A percentile compares a stretch with the other conserved stretches of the same genome.
These are phyloP conservation scores for Rhizoclosmatium globosum DNA, from an alignment of 192 early-diverging fungal species.

Conservation along the genomic window DNA sequence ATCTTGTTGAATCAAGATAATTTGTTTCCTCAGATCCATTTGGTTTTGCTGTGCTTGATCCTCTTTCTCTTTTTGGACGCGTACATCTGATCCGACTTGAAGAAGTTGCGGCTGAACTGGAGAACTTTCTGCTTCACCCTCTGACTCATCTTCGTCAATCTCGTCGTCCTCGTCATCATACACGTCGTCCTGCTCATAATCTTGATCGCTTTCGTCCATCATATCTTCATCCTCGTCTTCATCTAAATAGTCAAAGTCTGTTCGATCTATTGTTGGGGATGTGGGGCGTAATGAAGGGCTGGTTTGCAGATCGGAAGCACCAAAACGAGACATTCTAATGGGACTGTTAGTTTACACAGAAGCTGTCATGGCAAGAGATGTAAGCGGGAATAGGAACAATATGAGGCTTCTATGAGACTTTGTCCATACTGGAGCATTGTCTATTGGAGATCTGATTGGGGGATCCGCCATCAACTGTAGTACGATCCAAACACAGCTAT, in stretches of 20 bases:
- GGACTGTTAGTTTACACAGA: no score
- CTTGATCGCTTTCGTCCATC: conserved; percentile 21
- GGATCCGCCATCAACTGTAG: not conserved
- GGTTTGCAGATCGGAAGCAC: not conserved
- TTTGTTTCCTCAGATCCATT: conserved; percentile 68
- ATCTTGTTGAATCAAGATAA: conserved; percentile 74
- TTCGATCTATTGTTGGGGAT: not conserved
- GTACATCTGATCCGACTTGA: no score
- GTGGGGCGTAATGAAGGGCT: not conserved
- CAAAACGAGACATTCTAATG: not conserved
- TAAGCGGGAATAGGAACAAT: not conserved
- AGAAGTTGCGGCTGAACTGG: not conserved
- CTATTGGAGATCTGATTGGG: not conserved
- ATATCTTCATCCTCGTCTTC: conserved; percentile 19
- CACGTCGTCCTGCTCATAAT: conserved; percentile 28
- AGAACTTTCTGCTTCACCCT: not conserved
- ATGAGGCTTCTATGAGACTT: not conserved
- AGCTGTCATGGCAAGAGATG: not conserved
- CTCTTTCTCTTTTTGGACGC: conserved; percentile 26
- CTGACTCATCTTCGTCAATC: conserved; percentile 21
- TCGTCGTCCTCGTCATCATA: conserved; percentile 42
- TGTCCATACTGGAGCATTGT: not conserved
- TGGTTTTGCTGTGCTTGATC: conserved; percentile 44
- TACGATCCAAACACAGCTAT: no score
- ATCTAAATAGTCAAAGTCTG: conserved; percentile 5